Evolutionary conservation across 352 stramenopile species (phyloP).

Genomic region (Pythium sp.): DNA sequence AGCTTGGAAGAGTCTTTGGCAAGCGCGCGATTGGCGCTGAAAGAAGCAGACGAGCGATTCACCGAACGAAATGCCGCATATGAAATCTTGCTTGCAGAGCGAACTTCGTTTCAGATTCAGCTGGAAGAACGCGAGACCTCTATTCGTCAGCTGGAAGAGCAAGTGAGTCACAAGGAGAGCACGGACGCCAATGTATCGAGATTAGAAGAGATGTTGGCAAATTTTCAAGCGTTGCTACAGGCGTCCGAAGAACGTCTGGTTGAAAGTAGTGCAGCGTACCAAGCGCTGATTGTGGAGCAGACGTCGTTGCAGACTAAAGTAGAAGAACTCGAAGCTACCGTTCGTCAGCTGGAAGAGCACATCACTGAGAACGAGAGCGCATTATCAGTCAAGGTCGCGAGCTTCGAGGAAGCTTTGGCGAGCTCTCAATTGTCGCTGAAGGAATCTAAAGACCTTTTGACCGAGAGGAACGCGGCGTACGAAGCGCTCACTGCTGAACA

Average conservation of each 20-base stretch:
- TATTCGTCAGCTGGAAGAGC: constrained; percentile 8
- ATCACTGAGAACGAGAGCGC: constrained; percentile 8
- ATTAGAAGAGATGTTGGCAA: neutral
- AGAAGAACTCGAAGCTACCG: neutral
- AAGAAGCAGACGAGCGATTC: neutral
- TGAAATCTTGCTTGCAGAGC: neutral
- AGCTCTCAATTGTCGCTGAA: neutral
- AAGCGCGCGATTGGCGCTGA: neutral
- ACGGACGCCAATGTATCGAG: neutral
- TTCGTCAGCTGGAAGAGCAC: constrained; percentile 12
- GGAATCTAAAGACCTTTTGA: neutral
- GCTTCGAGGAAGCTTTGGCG: neutral
- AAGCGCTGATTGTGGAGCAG: neutral
- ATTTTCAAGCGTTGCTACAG: neutral
- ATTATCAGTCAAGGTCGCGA: neutral
- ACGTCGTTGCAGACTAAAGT: neutral
- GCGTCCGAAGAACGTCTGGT: neutral
- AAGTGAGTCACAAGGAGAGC: neutral
- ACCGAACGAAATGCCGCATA: neutral
- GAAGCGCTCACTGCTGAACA: neutral
- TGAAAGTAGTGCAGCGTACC: neutral
- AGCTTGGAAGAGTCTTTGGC: neutral
- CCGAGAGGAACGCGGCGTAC: neutral
- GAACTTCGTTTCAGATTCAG: neutral
- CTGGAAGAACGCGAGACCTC: neutral